Evolutionary conservation across 2,329 filamentous ascomycete genomes (phyloP).

Genomic region (Nigrospora oryzae): DNA sequence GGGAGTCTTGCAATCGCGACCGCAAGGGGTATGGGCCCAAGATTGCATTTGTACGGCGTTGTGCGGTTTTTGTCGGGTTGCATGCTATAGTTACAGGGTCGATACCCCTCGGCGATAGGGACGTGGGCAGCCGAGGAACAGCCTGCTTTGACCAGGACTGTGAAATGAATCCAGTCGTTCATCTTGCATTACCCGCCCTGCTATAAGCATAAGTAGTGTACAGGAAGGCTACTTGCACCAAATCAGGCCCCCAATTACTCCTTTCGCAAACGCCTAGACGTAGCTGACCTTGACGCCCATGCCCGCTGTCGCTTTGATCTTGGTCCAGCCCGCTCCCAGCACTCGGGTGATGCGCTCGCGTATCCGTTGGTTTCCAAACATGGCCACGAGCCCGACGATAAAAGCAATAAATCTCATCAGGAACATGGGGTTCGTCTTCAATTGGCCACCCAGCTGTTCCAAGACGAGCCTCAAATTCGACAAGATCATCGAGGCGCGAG

Average conservation of each 20-base stretch:
- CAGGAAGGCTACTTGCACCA: neutral
- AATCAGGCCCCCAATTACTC: neutral
- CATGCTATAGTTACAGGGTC: neutral
- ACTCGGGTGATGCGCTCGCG: conserved; percentile 66
- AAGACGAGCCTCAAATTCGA: conserved; percentile 42
- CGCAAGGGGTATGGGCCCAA: neutral
- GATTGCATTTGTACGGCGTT: conserved; percentile 1
- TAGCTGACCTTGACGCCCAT: conserved; percentile 99
- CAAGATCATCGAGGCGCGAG: conserved; percentile 44
- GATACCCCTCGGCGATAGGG: neutral
- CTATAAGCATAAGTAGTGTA: neutral
- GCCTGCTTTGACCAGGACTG: too few relatives aligned
- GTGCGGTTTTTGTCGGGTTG: neutral
- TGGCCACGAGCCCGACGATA: conserved; percentile 65
- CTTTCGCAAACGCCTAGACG: conserved; percentile 48
- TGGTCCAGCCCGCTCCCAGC: conserved; percentile 65
- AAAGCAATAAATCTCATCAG: conserved; percentile 65
- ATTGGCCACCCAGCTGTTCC: conserved; percentile 37
- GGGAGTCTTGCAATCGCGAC: too few relatives aligned
- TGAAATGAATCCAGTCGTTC: too few relatives aligned
- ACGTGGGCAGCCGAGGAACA: too few relatives aligned
- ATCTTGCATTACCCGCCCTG: too few relatives aligned
- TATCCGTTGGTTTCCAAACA: conserved; percentile 67
- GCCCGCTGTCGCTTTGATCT: conserved; percentile 74
- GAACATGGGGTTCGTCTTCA: conserved; percentile 48